Evolutionary conservation across 495 filamentous ascomycete genomes (phyloP).

Genomic region (Penicillium mononematosum): DNA sequence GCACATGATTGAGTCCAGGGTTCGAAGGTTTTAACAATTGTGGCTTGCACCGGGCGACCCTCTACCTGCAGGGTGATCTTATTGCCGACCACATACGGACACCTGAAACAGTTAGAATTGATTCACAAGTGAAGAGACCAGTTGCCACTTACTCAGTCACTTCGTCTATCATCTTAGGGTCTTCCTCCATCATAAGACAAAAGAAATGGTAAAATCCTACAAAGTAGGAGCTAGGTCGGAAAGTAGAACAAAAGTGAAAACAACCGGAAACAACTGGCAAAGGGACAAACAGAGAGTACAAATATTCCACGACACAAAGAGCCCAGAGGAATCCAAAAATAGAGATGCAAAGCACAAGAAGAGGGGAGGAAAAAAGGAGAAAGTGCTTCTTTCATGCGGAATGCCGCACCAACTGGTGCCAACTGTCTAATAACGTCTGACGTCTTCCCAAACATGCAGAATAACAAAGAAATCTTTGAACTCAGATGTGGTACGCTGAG

Average conservation of each 20-base stretch:
- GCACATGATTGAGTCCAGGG: neutral
- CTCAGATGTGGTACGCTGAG: neutral
- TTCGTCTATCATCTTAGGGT: neutral
- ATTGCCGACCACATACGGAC: neutral
- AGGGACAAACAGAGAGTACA: no score
- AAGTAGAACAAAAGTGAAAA: no score
- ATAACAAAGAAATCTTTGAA: neutral
- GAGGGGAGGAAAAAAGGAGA: neutral
- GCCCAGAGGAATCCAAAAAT: neutral
- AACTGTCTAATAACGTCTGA: neutral
- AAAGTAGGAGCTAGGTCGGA: no score
- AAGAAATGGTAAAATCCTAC: neutral
- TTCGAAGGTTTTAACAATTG: neutral
- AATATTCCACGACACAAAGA: neutral
- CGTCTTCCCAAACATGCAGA: neutral
- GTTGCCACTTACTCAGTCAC: neutral
- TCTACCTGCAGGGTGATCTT: neutral
- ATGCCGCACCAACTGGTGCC: neutral
- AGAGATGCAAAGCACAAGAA: neutral
- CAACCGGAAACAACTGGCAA: no score
- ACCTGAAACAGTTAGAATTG: neutral
- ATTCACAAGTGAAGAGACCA: neutral
- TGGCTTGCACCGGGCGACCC: neutral
- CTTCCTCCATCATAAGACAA: neutral
- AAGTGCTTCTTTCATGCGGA: neutral